Evolutionary conservation across 2,329 filamentous ascomycete genomes (phyloP).

Genomic region (Nemania sp.): DNA sequence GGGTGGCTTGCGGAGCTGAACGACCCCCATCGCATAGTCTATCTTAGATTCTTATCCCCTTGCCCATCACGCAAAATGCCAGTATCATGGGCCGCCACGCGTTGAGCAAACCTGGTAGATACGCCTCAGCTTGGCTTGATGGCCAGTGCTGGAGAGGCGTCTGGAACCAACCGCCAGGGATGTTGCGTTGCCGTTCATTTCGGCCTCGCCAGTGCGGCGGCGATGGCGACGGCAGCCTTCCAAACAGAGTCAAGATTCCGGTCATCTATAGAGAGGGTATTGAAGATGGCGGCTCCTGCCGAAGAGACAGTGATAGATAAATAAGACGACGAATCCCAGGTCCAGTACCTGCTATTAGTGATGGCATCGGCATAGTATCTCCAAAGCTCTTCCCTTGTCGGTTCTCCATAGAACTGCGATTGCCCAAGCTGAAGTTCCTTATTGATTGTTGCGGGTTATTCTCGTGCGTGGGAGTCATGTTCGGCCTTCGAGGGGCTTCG

Average conservation of each 20-base stretch:
- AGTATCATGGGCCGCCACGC: not conserved
- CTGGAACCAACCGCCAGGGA: not conserved
- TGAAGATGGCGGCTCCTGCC: not conserved
- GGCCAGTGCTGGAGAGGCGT: not conserved
- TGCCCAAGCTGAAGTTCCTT: slow-evolving; percentile 25
- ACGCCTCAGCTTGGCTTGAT: not conserved
- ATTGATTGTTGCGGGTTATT: slow-evolving; percentile 15
- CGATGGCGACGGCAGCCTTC: not conserved
- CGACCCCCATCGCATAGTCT: not conserved
- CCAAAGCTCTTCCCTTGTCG: not conserved
- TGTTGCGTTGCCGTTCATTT: not conserved
- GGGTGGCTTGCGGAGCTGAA: slow-evolving; percentile 3
- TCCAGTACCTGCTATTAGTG: not conserved
- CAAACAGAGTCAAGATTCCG: not conserved
- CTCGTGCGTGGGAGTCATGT: slow-evolving; percentile 16
- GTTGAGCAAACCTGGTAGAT: not conserved
- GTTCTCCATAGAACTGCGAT: slow-evolving; percentile 10
- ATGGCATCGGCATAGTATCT: not conserved
- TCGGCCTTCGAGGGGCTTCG: slow-evolving; percentile 16
- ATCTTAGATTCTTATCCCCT: not conserved
- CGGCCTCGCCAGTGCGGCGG: not conserved
- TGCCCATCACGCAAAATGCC: not conserved
- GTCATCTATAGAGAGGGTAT: not conserved
- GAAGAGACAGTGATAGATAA: not conserved
- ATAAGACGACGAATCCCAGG: not conserved